These are phyloP conservation scores for Baeospora myosura DNA, from an alignment of 1,284 basidiomycete genomes.

Conservation along the genomic window DNA sequence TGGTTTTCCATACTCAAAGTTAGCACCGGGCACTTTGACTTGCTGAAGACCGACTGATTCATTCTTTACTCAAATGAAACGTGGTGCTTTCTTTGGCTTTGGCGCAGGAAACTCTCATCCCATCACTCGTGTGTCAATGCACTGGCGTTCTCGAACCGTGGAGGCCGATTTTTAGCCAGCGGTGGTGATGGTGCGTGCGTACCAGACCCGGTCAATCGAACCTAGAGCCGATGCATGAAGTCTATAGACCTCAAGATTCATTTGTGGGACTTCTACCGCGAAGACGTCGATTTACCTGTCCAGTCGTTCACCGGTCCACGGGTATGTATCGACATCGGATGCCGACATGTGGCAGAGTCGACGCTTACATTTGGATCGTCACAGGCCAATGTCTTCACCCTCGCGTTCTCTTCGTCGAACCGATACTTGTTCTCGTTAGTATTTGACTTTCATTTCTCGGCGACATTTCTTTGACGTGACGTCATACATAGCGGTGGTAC, in stretches of 20 bases:
- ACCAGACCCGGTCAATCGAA: slow-evolving; percentile 3
- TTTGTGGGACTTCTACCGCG: slow-evolving; percentile 68
- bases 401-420: slow-evolving; percentile 61
- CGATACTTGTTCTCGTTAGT: slow-evolving; percentile 58
- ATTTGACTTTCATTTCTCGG: no score
- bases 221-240: background rate
- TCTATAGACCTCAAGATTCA: slow-evolving; percentile 48
- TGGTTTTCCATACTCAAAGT: no score
- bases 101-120: slow-evolving; percentile 50
- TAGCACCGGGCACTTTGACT: no score
- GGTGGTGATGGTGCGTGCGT: slow-evolving; percentile 62
- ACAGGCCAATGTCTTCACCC: slow-evolving; percentile 59
- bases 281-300: slow-evolving; percentile 41
- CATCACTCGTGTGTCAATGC: slow-evolving; percentile 71
- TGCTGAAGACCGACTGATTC: no score
- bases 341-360: background rate
- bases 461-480: slow-evolving; percentile 5
- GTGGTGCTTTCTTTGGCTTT: no score
- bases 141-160: slow-evolving; percentile 52
- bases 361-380: slow-evolving; percentile 4
- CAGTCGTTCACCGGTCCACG: slow-evolving; percentile 41
- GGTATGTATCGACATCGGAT: slow-evolving; percentile 24
- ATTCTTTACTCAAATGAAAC: no score
- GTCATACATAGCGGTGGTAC: slow-evolving; percentile 50
- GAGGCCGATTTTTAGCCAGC: slow-evolving; percentile 65